Percentiles rank a stretch among this genome's conserved stretches.
These are phyloP conservation scores for Pelargonium myrrhifolium DNA, from an alignment of 441 rosid species.

Conservation along the genomic window DNA sequence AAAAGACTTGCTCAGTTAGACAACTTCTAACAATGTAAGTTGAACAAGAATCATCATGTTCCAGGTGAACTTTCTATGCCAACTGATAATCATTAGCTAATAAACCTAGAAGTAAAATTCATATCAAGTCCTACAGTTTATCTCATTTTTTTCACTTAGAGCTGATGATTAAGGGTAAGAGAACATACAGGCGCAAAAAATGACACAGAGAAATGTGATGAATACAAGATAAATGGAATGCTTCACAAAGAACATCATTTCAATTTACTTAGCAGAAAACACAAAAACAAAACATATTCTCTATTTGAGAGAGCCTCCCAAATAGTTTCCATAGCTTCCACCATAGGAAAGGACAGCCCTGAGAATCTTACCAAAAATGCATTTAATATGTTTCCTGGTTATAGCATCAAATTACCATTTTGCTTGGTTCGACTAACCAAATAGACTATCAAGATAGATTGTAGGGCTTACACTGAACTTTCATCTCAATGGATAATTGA, in stretches of 20 bases:
- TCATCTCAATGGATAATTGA: no score
- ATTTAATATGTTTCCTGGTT: not conserved
- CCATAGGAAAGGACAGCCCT: not conserved
- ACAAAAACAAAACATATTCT: not conserved
- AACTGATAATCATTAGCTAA: not conserved
- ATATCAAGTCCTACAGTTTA: not conserved
- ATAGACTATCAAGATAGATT: no score
- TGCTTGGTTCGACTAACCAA: not conserved
- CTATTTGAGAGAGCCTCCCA: not conserved
- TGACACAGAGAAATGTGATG: not conserved
- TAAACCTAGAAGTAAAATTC: not conserved
- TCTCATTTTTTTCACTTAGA: not conserved
- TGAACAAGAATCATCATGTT: conserved; percentile 2
- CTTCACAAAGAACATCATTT: not conserved
- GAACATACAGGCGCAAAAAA: not conserved
- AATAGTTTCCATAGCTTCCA: not conserved
- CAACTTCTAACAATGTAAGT: conserved; percentile 6
- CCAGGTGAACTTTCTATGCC: not conserved
- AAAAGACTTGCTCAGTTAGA: conserved; percentile 2
- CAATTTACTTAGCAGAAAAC: not conserved
- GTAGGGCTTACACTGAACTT: no score
- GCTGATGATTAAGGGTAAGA: not conserved
- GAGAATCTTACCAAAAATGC: not conserved
- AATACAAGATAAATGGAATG: no score
- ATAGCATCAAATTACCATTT: not conserved